Conservation (phyloP, 2,329 filamentous ascomycete species). For the Geosmithia putterillii region DNA sequence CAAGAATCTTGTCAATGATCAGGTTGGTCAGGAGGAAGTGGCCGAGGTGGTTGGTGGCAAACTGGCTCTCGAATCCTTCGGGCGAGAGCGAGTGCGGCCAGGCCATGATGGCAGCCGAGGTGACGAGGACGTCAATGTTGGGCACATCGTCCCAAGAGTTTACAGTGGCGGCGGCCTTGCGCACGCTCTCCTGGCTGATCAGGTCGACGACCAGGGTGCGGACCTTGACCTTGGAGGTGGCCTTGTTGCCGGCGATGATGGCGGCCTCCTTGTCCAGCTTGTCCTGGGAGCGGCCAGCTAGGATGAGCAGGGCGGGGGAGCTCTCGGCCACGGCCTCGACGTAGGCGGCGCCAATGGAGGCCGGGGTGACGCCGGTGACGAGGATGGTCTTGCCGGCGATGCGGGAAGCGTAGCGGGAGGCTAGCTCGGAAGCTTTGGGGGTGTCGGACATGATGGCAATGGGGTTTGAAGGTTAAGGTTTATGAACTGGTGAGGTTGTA, state of each 20-base stretch:
- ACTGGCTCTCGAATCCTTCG: constrained; percentile 19
- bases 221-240: neutral
- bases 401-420: neutral
- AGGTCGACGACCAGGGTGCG: constrained; percentile 20
- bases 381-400: constrained; percentile 4
- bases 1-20: constrained; percentile 14
- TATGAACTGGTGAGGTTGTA: too few species aligned
- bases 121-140: constrained; percentile 17
- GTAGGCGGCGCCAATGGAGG: constrained; percentile 2
- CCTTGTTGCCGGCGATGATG: neutral
- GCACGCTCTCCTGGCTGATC: constrained; percentile 19
- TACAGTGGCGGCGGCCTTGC: constrained; percentile 19
- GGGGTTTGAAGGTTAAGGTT: too few species aligned
- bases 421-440: constrained; percentile 1
- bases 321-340: constrained; percentile 1
- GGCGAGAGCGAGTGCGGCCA: constrained; percentile 8
- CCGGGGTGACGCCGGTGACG: constrained; percentile 3
- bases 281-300: constrained; percentile 1
- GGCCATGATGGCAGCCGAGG: constrained; percentile 27
- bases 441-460: neutral
- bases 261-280: constrained; percentile 1
- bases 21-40: constrained; percentile 21
- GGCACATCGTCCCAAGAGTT: constrained; percentile 17
- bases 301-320: constrained; percentile 3
- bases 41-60: constrained; percentile 19